Percentiles rank a stretch among this genome's conserved stretches.
Evolutionary conservation across 495 filamentous ascomycete genomes (phyloP).

Genomic region (Xylaria flabelliformis): DNA sequence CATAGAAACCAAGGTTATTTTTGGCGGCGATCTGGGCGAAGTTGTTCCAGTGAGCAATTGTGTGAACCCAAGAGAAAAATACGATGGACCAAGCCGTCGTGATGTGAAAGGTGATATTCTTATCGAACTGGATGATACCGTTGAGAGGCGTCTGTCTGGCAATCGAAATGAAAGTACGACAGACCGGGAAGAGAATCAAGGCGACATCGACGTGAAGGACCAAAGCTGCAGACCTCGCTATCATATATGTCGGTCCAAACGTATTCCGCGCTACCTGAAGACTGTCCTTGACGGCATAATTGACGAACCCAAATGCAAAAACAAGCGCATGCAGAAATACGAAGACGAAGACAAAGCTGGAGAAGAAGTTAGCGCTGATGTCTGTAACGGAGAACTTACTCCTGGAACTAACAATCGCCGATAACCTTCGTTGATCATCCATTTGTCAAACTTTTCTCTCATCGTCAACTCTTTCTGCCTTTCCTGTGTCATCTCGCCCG

Average conservation of each 20-base stretch:
- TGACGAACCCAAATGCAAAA: conserved; percentile 76
- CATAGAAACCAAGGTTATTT: conserved; percentile 73
- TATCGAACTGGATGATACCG: conserved; percentile 80
- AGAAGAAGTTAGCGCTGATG: conserved; percentile 32
- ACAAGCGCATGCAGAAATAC: conserved; percentile 69
- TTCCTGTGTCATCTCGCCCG: conserved; percentile 71
- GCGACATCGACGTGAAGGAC: conserved; percentile 78
- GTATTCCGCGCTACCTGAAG: conserved; percentile 63
- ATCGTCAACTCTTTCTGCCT: conserved; percentile 64
- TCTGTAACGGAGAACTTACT: conserved; percentile 30
- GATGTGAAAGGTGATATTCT: conserved; percentile 84
- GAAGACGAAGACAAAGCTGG: conserved; percentile 74
- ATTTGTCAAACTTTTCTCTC: conserved; percentile 59
- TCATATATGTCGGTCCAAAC: conserved; percentile 73
- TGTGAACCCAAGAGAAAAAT: conserved; percentile 82
- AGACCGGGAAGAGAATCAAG: conserved; percentile 77
- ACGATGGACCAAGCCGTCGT: conserved; percentile 81
- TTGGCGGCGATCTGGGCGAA: conserved; percentile 74
- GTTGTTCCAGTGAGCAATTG: conserved; percentile 82
- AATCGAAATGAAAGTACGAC: conserved; percentile 77
- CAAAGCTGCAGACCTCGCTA: conserved; percentile 72
- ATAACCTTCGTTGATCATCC: conserved; percentile 83
- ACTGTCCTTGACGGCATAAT: conserved; percentile 76
- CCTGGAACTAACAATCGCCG: conserved; percentile 66
- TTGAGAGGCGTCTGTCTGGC: conserved; percentile 76